phyloP scores from a whole-genome alignment of 1,284 basidiomycete species.

The Leucoagaricus sp. region DNA sequence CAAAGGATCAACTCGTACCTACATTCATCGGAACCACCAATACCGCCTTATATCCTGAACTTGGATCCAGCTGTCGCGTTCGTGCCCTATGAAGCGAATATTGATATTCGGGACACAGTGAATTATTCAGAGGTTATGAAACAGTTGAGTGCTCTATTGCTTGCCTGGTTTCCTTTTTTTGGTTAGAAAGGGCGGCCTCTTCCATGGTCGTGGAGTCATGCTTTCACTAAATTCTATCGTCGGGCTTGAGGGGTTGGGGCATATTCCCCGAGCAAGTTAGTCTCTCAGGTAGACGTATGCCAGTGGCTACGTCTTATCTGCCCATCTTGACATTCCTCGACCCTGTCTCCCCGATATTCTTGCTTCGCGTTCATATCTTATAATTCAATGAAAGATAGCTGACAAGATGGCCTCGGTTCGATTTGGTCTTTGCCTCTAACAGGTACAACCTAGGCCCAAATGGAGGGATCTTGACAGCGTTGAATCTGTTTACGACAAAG shows the following conservation, averaged over 20 bases:
- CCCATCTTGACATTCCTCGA: not conserved
- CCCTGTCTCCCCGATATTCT: not conserved
- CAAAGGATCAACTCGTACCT: slow-evolving; percentile 90
- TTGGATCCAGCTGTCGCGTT: slow-evolving; percentile 95
- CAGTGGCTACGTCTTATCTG: not conserved
- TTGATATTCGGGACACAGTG: slow-evolving; percentile 97
- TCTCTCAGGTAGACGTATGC: not conserved
- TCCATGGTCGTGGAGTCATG: not conserved
- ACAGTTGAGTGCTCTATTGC: slow-evolving; percentile 82
- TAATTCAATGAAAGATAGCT: too few relatives aligned
- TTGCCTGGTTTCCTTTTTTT: not conserved
- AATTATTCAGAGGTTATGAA: slow-evolving; percentile 99
- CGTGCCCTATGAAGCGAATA: slow-evolving; percentile 93
- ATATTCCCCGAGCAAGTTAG: not conserved
- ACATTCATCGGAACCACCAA: slow-evolving; percentile 60
- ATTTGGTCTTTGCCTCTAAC: slow-evolving; percentile 26
- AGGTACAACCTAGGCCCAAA: slow-evolving; percentile 99
- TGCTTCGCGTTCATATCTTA: not conserved
- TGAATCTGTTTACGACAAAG: slow-evolving; percentile 99
- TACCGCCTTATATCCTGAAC: slow-evolving; percentile 93
- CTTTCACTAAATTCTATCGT: too few relatives aligned
- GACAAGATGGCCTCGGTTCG: slow-evolving; percentile 11
- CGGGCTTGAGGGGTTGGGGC: not conserved
- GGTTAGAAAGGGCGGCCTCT: not conserved
- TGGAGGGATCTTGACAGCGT: slow-evolving; percentile 94